These are phyloP conservation scores for Salix exigua DNA, from an alignment of 345 rosid species.

Conservation along the genomic window DNA sequence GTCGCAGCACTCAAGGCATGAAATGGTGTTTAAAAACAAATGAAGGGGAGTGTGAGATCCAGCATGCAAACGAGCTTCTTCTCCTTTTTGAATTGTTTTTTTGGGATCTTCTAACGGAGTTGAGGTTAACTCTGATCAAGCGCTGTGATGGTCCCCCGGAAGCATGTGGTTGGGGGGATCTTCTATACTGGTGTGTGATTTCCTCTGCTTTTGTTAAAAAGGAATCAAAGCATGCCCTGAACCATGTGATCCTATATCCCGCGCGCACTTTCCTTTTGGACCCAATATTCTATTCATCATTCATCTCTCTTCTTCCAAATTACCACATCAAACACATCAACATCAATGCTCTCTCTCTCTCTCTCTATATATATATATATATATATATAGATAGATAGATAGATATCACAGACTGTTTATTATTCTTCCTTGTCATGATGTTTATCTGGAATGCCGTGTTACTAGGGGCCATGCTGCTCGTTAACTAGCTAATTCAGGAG, in stretches of 20 bases:
- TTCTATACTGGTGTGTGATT: constrained; percentile 8
- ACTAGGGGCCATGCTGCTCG: not conserved
- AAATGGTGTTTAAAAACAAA: constrained; percentile 40
- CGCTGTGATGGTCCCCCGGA: constrained; percentile 45
- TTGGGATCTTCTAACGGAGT: constrained; percentile 53
- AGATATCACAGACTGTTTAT: constrained; percentile 4
- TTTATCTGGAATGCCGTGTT: constrained; percentile 13
- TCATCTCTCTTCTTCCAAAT: too few relatives aligned
- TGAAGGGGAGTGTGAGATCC: constrained; percentile 28
- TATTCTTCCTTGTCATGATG: constrained; percentile 26
- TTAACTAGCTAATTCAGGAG: too few relatives aligned
- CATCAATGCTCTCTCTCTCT: too few relatives aligned
- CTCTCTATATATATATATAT: too few relatives aligned
- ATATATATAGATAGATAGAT: too few relatives aligned
- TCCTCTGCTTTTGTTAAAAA: constrained; percentile 34
- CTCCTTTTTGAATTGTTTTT: constrained; percentile 25
- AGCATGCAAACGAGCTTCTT: constrained; percentile 41
- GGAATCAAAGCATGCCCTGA: constrained; percentile 53
- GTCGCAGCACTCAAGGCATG: constrained; percentile 36
- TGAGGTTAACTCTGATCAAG: constrained; percentile 11
- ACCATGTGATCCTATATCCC: constrained; percentile 48
- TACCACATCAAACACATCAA: too few relatives aligned
- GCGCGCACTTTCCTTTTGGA: constrained; percentile 25
- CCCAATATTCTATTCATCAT: constrained; percentile 13
- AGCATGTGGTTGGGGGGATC: constrained; percentile 46